Evolutionary conservation across 768 basidiomycete species (phyloP).

Genomic region (Mycena haematopus): DNA sequence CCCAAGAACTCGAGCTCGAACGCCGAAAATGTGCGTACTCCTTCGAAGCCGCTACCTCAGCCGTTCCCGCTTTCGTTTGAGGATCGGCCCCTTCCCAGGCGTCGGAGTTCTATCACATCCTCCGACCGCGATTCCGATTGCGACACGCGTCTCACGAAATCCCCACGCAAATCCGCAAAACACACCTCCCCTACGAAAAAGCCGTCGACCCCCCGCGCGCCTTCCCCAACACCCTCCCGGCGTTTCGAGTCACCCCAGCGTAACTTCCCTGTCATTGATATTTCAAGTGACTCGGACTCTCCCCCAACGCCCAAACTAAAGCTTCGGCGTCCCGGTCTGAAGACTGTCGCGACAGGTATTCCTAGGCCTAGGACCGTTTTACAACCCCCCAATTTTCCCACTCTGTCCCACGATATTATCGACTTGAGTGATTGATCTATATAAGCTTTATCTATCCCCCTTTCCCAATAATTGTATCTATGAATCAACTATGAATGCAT

Average conservation of each 20-base stretch:
- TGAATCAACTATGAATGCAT: no score
- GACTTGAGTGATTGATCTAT: slow-evolving; percentile 25
- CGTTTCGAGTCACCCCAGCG: neutral
- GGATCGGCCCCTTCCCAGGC: slow-evolving; percentile 3
- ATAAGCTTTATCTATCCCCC: no score
- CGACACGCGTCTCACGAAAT: slow-evolving; percentile 32
- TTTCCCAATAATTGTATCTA: no score
- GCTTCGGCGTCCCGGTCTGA: neutral
- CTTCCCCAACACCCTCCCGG: slow-evolving; percentile 18
- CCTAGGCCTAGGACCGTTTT: slow-evolving; percentile 6
- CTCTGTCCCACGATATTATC: slow-evolving; percentile 10
- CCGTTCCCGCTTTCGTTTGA: slow-evolving; percentile 27
- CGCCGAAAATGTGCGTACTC: slow-evolving; percentile 8
- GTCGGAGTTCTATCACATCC: slow-evolving; percentile 12
- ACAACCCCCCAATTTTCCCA: slow-evolving; percentile 7
- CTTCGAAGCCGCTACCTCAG: neutral
- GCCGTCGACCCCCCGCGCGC: slow-evolving; percentile 4
- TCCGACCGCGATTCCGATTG: slow-evolving; percentile 24
- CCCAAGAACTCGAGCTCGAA: neutral
- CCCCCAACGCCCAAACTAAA: neutral
- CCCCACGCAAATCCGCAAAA: slow-evolving; percentile 37
- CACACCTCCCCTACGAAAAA: slow-evolving; percentile 33
- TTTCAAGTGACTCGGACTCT: slow-evolving; percentile 26
- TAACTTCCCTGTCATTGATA: slow-evolving; percentile 18
- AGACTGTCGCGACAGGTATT: neutral